These are phyloP conservation scores for Citrus reticulata DNA, from an alignment of 345 rosid species.

Conservation along the genomic window DNA sequence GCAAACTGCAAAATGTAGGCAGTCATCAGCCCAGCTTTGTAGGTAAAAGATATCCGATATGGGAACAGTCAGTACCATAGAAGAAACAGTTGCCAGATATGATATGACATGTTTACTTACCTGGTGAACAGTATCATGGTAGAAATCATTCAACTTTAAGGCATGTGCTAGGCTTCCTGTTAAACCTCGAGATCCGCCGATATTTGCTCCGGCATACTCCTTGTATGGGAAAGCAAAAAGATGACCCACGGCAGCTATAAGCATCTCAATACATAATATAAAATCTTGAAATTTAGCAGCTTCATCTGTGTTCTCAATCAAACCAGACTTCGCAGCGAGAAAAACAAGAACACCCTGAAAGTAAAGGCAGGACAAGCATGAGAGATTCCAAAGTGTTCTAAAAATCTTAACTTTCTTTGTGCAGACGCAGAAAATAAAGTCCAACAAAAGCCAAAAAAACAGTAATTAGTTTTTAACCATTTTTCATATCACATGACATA, in stretches of 20 bases:
- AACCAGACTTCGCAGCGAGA: slow-evolving; percentile 91
- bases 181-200: slow-evolving; percentile 67
- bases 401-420: not conserved
- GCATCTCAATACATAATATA: slow-evolving; percentile 95
- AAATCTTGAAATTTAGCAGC: slow-evolving; percentile 92
- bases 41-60: not conserved
- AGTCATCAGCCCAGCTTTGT: slow-evolving; percentile 15
- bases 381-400: not conserved
- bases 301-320: slow-evolving; percentile 68
- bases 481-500: not conserved
- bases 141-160: slow-evolving; percentile 83
- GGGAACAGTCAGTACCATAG: not conserved
- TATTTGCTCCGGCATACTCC: slow-evolving; percentile 96
- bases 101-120: slow-evolving; percentile 27
- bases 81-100: not conserved
- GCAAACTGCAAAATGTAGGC: slow-evolving; percentile 65
- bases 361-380: not conserved
- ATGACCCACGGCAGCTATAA: slow-evolving; percentile 93
- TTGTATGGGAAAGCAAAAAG: slow-evolving; percentile 95
- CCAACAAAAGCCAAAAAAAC: not conserved
- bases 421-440: not conserved
- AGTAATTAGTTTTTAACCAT: not conserved
- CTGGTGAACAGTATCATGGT: slow-evolving; percentile 99
- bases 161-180: slow-evolving; percentile 88
- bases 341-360: slow-evolving; percentile 92